Evolutionary conservation across 176 grass and related monocot species (phyloP), one percentile per base, ranked within the genome.

Genomic region (Puccinellia tenuiflora): DNA sequence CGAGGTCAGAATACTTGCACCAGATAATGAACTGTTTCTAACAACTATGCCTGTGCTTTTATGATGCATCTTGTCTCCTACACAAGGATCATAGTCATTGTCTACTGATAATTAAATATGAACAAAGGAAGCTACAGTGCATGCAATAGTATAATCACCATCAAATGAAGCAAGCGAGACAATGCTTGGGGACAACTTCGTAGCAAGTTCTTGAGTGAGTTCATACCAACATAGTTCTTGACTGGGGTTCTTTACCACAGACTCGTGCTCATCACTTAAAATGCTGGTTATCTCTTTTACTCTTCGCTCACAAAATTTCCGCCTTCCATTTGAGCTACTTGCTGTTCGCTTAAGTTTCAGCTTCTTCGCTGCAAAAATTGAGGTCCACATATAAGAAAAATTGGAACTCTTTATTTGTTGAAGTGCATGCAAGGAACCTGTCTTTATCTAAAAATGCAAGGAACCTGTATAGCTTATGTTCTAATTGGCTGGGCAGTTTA

Each of bases 21-120:
- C 24, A 73, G 2, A 6, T 25, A 14, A 18, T 28, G 67, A 69
- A 69, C 21, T 25, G 15, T 30, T 73, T 73, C 4, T 30, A 18
- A 73, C 25, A 73, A 73, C 70, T 50, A 73, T 20, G 26, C 70
- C 43, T 20, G 70, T 73, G 70, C 43, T 18, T 73, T 18, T 46
- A 73, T 9, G 30, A 73, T 73, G 70, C 15, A 73, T 5, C 1
- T 48, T 30, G 25, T 73, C 43, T 73, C 70, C 70, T 73, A 73
- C 70, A 73, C 26, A 46, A 50, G 70, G 70, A 73, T 50, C 70
- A 73, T 73, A 73, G 43, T 73, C 70, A 50, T 29, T 73, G 42
- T 48, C 25, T 50, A 48, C 43, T 3, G 43, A 73, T 30, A 28
- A 39, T 37, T 31, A 48, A 73, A 1, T 21, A 73, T 18, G 25